Evolutionary conservation across 73 alveolate genomes (phyloP), one percentile per base, ranked within the genome.

Genomic region (Paramecium sonneborni): DNA sequence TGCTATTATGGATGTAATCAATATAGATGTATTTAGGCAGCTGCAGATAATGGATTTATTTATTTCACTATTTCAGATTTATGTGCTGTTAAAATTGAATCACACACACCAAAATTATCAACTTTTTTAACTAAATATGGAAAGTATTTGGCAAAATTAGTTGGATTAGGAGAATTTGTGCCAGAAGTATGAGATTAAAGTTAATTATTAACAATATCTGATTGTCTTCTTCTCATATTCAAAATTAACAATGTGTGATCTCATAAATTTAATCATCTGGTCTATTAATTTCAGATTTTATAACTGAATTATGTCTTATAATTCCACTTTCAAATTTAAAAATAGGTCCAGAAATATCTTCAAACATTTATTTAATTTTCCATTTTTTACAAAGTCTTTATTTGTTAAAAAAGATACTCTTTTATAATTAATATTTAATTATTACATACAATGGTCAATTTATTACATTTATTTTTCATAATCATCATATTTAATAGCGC

Each of bases 281-380:
- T 15, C 96, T 46, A 38, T 67, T 52, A 30, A 92, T 87, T 43
- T 69, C 92, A 32, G 94, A 86, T 18, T 74, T 74, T 18, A 87
- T 87, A 10, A 92, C 94, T 21, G 95, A 92, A 7, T 85, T 67
- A 86, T 94, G 28, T 67, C 95, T 92, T 1, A 94, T 86, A 62
- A 94, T 92, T 2, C 95, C 95, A 30, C 86, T 35, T 39, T 92
- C 92, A 85, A 57, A 92, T 86, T 92, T 92, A 68, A 92, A 92
- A 11, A 92, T 76, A 18, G 95, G 95, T 38, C 95, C 95, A 32
- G 95, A 92, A 18, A 21, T 92, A 28, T 92, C 95, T 67, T 92
- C 94, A 55, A 48, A 67, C 95, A 92, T 44, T 86, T 86, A 57
- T 92, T 92, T 32, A 92, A 67, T n/a, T 48, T 38, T 34, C 95